Evolutionary conservation across 1,284 basidiomycete genomes (phyloP), one percentile per base, ranked within the genome.

Genomic region (Microbotryum violaceum): DNA sequence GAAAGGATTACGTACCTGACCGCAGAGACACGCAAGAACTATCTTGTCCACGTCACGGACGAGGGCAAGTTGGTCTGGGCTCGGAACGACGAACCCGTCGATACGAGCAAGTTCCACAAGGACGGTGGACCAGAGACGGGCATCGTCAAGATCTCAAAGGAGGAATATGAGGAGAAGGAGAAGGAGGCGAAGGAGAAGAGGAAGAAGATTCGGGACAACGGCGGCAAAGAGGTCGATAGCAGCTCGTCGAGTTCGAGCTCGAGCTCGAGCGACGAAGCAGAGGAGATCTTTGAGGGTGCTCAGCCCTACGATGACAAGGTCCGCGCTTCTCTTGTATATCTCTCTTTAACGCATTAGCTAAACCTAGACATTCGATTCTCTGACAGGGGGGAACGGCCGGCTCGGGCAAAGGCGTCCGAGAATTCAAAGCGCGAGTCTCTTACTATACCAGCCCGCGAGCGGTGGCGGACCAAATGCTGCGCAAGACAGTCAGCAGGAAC

Each of bases 41-140:
- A 89, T 70, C 79, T 88, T 4, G 82, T 85, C 58, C 79, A 79
- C 45, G 79, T 87, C 49, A 83, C 84, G 67, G 66, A 77, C 1
- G 76, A 83, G n/a, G 87, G 88, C 2, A 80, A 79, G 62, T 77
- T 89, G 20, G 76, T 82, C n/a, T 89, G 87, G 87, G 82, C 82
- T 2, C 79, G 81, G 53, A 86, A 85, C 67, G 79, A 82, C 53
- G 79, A 84, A 60, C 76, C 81, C 0, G 82, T 78, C 18, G 76
- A 78, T 45, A 78, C 77, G 21, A 58, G 66, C 49, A 68, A 68
- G 53, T 61, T 54, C 37, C 61, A 68, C 54, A 53, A 56, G 59
- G 69, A 58, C 65, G 69, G 56, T 63, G 71, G 67, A 62, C 70
- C 68, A 57, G 69, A 65, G 67, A 73, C 60, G 46, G 75, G 75